Evolutionary conservation across 2,329 filamentous ascomycete genomes (phyloP), one percentile per base, ranked within the genome.

Genomic region (Ramularia endophylla): DNA sequence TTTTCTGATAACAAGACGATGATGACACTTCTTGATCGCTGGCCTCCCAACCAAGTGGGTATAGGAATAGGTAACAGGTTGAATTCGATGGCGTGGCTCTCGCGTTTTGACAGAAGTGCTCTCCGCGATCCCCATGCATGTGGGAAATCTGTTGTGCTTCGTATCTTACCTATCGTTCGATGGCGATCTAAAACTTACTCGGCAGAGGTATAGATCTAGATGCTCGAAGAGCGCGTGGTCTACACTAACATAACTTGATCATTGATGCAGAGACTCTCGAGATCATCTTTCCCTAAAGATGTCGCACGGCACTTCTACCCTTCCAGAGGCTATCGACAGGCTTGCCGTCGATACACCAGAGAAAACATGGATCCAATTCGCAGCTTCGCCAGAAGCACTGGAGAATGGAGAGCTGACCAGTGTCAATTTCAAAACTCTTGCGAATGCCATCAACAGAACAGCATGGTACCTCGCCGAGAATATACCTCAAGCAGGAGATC

Each of bases 391-490:
- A 6, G 30, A 40, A 37, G 40, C 30, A 3, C 41, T 46, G 6
- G 29, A 43, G 16, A 17, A 25, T 27, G 36, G 36, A 16, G 19
- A 20, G 9, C 16, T 36, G 15, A 28, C 12, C 9, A 15, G 15
- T 12, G 35, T 44, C 13, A 41, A 16, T n/a, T 50, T 46, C 9
- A 27, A 17, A 11, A n/a, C 27, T 13, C 28, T 49, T 1, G 28
- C 44, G 6, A 44, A 41, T 15, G 38, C 44, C 1, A 42, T 49
- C 16, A 38, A 46, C 20, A 38, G 27, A 37, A 25, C 47, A 4
- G 47, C 47, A 38, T 44, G 41, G 38, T 19, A 28, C 12, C 33
- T 47, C 5, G 25, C 39, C 13, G 12, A 13, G 2, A 9, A 15
- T 9, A 15, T 41, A 3, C 15, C 35, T 9, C 17, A n/a, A 6